Evolutionary conservation across 352 stramenopile species (phyloP).

Genomic region (Bremia lactucae): DNA sequence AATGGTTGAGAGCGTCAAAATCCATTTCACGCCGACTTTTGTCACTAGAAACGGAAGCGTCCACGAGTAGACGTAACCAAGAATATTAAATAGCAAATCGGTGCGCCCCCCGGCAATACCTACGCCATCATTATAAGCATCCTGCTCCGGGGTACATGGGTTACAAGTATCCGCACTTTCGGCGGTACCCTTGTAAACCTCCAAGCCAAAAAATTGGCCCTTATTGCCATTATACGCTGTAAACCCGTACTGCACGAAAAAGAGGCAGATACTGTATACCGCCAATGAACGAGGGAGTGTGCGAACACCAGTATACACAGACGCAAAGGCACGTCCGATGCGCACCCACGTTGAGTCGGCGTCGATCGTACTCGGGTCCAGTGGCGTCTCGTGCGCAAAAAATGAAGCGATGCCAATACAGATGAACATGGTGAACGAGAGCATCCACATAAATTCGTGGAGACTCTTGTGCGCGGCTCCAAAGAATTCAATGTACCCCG

Average conservation of each 20-base stretch:
- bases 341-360: constrained; percentile 15
- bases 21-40: constrained; percentile 34
- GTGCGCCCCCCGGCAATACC: constrained; percentile 27
- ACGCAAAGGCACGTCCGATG: constrained; percentile 23
- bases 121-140: constrained; percentile 40
- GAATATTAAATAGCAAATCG: constrained; percentile 35
- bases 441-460: constrained; percentile 43
- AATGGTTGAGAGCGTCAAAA: constrained; percentile 23
- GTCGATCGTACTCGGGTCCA: constrained; percentile 19
- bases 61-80: constrained; percentile 37
- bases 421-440: constrained; percentile 33
- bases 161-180: constrained; percentile 30
- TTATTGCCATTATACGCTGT: constrained; percentile 54
- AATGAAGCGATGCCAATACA: constrained; percentile 22
- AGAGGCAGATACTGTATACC: constrained; percentile 28
- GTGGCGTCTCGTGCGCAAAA: constrained; percentile 26
- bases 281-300: constrained; percentile 24
- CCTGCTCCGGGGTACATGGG: constrained; percentile 23
- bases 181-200: constrained; percentile 28
- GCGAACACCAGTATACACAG: constrained; percentile 28
- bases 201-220: constrained; percentile 45
- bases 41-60: constrained; percentile 30
- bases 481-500: constrained; percentile 46
- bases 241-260: constrained; percentile 38
- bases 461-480: constrained; percentile 36